Evolutionary conservation across 768 basidiomycete genomes (phyloP).

Genomic region (Boletus subcaerulescens): DNA sequence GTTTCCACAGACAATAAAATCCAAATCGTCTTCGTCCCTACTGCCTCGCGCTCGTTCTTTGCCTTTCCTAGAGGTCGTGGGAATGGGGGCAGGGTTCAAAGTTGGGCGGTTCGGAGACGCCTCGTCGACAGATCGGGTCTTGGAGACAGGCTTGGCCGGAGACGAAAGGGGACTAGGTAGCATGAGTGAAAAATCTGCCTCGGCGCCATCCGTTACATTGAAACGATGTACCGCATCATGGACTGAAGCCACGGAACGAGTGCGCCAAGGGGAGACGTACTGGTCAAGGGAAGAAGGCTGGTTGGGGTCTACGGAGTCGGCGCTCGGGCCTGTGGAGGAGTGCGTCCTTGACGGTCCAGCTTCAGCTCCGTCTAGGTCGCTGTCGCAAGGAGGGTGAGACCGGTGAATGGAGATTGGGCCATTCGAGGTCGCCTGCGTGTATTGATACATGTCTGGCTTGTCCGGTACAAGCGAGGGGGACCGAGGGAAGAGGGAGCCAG

Average conservation of each 20-base stretch:
- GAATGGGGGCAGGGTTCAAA: not conserved
- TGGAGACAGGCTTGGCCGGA: slow-evolving; percentile 28
- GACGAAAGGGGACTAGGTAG: slow-evolving; percentile 44
- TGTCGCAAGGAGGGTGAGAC: not conserved
- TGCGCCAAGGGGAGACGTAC: slow-evolving; percentile 32
- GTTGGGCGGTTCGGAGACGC: slow-evolving; percentile 1
- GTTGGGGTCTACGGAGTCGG: not conserved
- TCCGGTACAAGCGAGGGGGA: slow-evolving; percentile 62
- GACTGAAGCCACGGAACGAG: slow-evolving; percentile 40
- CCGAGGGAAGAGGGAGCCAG: slow-evolving; percentile 73
- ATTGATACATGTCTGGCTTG: slow-evolving; percentile 12
- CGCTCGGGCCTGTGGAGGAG: slow-evolving; percentile 1
- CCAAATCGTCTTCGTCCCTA: slow-evolving; percentile 24
- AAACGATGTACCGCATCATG: slow-evolving; percentile 51
- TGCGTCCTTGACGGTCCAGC: slow-evolving; percentile 16
- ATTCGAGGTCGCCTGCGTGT: not conserved
- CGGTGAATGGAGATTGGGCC: not conserved
- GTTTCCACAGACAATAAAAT: slow-evolving; percentile 35
- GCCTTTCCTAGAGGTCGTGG: slow-evolving; percentile 36
- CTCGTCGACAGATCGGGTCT: slow-evolving; percentile 22
- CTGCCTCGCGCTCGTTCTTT: slow-evolving; percentile 41
- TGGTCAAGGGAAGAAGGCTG: slow-evolving; percentile 11
- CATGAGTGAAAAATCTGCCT: slow-evolving; percentile 51
- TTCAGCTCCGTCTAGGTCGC: slow-evolving; percentile 2
- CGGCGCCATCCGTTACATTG: slow-evolving; percentile 37